Evolutionary conservation across 805 yeast genomes (phyloP).

Genomic region (Wilhelminamyces savonicus): DNA sequence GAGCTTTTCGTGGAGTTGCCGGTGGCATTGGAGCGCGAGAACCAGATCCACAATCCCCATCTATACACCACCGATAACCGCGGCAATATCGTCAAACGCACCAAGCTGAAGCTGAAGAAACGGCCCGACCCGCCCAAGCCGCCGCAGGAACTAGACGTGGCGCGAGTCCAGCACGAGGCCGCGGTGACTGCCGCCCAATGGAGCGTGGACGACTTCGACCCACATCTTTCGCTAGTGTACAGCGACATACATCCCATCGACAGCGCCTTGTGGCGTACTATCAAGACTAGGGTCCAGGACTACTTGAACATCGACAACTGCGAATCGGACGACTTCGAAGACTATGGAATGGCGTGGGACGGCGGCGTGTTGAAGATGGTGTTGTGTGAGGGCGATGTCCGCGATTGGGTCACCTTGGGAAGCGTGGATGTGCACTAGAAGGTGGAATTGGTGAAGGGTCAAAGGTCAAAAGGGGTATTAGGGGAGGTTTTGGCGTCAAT

Average conservation of each 20-base stretch:
- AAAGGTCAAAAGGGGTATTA: too few species aligned
- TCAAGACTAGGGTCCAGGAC: conserved; percentile 61
- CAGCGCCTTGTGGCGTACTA: conserved; percentile 57
- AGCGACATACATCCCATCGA: conserved; percentile 61
- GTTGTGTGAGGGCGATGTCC: conserved; percentile 64
- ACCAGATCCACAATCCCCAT: conserved; percentile 30
- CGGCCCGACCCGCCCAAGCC: conserved; percentile 3
- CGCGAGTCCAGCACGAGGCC: conserved; percentile 29
- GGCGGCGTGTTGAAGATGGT: conserved; percentile 65
- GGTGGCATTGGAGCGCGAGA: conserved; percentile 27
- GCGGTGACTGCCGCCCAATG: conserved; percentile 49
- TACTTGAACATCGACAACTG: conserved; percentile 45
- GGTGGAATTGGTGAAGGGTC: too few species aligned
- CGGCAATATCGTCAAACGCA: conserved; percentile 24
- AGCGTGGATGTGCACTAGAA: conserved; percentile 37
- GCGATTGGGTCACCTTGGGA: conserved; percentile 64
- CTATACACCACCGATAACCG: conserved; percentile 27
- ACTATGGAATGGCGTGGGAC: conserved; percentile 50
- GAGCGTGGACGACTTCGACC: conserved; percentile 53
- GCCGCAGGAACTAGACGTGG: conserved; percentile 15
- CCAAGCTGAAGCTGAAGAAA: conserved; percentile 14
- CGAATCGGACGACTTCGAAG: conserved; percentile 27
- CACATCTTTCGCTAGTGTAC: conserved; percentile 69
- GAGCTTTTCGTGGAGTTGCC: conserved; percentile 51
- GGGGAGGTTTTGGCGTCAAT: too few species aligned